These are phyloP conservation scores for Mycosphaerella arachidis DNA, from an alignment of 2,329 filamentous ascomycete genomes.

Conservation along the genomic window DNA sequence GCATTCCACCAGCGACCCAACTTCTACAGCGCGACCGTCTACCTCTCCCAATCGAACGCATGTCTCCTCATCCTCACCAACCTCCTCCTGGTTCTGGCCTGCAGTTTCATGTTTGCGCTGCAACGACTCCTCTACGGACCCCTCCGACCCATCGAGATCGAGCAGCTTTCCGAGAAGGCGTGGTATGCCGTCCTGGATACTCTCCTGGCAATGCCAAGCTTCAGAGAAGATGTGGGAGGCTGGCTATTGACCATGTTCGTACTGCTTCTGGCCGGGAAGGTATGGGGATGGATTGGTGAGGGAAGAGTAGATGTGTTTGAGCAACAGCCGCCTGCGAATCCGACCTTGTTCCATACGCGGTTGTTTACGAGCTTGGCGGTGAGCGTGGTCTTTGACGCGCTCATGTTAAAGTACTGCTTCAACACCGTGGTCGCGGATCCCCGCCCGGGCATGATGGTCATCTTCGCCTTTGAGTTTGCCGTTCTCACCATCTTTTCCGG, in stretches of 20 bases:
- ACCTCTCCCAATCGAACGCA: constrained; percentile 92
- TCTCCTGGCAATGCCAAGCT: constrained; percentile 95
- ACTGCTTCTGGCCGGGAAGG: constrained; percentile 82
- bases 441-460: constrained; percentile 98
- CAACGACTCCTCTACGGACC: constrained; percentile 87
- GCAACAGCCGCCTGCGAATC: constrained; percentile 88
- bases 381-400: constrained; percentile 73
- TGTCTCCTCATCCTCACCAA: constrained; percentile 94
- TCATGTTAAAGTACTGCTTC: constrained; percentile 76
- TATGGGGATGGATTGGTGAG: constrained; percentile 98
- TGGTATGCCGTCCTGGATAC: constrained; percentile 99
- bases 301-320: constrained; percentile 90
- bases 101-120: constrained; percentile 76
- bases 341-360: constrained; percentile 78
- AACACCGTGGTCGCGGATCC: constrained; percentile 80
- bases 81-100: constrained; percentile 75
- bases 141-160: constrained; percentile 87
- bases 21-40: constrained; percentile 97
- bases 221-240: constrained; percentile 87
- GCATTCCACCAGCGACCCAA: constrained; percentile 94
- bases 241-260: constrained; percentile 98
- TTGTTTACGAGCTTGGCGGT: constrained; percentile 73
- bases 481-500: constrained; percentile 75
- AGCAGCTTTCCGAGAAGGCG: constrained; percentile 93
- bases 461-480: constrained; percentile 98